phyloP scores from a whole-genome alignment of 2,329 filamentous ascomycete species.

The Pseudocercospora fuligena region DNA sequence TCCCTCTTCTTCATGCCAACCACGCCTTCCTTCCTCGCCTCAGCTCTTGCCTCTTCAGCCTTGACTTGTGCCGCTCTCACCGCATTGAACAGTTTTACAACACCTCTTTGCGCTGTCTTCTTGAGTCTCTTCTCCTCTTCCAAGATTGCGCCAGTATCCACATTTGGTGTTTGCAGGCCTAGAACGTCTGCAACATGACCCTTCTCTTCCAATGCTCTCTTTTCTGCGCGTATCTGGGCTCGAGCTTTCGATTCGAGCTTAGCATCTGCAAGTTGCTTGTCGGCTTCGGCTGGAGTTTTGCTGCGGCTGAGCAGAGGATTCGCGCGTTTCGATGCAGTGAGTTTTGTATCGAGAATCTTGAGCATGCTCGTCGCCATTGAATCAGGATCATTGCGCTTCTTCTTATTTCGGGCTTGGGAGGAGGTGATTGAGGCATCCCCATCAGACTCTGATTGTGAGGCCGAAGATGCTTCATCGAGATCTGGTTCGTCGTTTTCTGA shows the following conservation, averaged over 20 bases:
- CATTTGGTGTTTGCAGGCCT: conserved; percentile 59
- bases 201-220: conserved; percentile 78
- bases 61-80: conserved; percentile 91
- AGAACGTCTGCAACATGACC: conserved; percentile 88
- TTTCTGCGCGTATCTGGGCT: conserved; percentile 78
- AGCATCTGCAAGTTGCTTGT: conserved; percentile 72
- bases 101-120: conserved; percentile 89
- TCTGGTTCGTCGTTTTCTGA: conserved; percentile 48
- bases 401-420: conserved; percentile 52
- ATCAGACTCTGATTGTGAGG: conserved; percentile 32
- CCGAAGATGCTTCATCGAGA: conserved; percentile 16
- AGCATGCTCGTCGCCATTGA: conserved; percentile 92
- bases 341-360: conserved; percentile 89
- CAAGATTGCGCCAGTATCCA: conserved; percentile 57
- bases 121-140: conserved; percentile 79
- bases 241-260: conserved; percentile 82
- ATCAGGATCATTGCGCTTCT: conserved; percentile 88
- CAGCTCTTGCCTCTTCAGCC: conserved; percentile 75
- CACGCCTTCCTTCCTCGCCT: conserved; percentile 71
- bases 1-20: conserved; percentile 80
- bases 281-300: conserved; percentile 72
- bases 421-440: conserved; percentile 41
- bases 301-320: conserved; percentile 93
- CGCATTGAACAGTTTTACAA: conserved; percentile 95
- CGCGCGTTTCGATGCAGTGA: conserved; percentile 77